These are phyloP conservation scores for Lathyrus aphaca DNA, from an alignment of 306 rosid species.

Conservation along the genomic window DNA sequence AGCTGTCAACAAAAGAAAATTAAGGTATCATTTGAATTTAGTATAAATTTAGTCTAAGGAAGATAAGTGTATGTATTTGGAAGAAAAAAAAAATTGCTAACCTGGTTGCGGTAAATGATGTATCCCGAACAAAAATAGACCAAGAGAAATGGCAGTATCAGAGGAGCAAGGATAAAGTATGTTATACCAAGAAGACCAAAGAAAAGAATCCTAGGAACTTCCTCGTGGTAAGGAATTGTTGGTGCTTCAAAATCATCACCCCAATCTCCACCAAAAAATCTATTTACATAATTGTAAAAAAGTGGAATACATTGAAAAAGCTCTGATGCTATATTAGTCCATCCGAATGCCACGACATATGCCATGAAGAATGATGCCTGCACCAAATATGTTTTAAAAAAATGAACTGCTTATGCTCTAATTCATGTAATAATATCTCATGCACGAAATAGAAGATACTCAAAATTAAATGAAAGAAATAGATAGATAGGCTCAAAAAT, in stretches of 20 bases:
- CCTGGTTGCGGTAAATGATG: conserved; percentile 92
- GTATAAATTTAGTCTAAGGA: conserved; percentile 1
- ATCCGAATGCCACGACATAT: conserved; percentile 60
- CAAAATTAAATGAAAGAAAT: no score
- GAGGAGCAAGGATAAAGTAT: conserved; percentile 86
- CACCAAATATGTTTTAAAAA: conserved; percentile 42
- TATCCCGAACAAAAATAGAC: conserved; percentile 71
- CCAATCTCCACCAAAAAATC: conserved; percentile 46
- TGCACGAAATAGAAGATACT: conserved; percentile 4
- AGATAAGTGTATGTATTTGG: background rate
- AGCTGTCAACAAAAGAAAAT: conserved; percentile 52
- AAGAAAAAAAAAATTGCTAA: conserved; percentile 32
- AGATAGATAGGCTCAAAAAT: no score
- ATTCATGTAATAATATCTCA: conserved; percentile 13
- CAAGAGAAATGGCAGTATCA: conserved; percentile 87
- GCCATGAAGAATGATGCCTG: conserved; percentile 92
- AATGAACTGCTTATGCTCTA: conserved; percentile 26
- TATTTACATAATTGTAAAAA: conserved; percentile 45
- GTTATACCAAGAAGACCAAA: conserved; percentile 88
- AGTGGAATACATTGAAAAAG: conserved; percentile 62
- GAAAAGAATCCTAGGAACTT: conserved; percentile 69
- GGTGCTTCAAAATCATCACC: conserved; percentile 65
- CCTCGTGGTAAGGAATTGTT: conserved; percentile 62
- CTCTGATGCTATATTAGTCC: conserved; percentile 72
- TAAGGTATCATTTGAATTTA: conserved; percentile 17